Percentiles rank a stretch among this genome's conserved stretches.
These are phyloP conservation scores for Hortiboletus flavorubellus DNA, from an alignment of 768 basidiomycete genomes.

Conservation along the genomic window DNA sequence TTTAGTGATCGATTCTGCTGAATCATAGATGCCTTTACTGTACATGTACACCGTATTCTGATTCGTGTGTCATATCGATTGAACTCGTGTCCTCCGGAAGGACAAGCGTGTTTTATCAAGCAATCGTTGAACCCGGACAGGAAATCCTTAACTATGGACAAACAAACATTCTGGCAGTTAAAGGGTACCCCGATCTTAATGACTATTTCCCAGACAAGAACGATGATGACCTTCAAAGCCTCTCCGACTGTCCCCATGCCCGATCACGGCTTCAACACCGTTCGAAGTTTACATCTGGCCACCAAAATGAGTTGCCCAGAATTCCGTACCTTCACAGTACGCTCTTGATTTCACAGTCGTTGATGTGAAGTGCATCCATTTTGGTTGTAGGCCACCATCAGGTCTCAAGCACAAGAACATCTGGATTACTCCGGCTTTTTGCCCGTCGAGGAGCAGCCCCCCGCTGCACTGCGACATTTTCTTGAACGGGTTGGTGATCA, in stretches of 20 bases:
- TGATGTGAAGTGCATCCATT: not conserved
- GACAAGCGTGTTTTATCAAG: conserved; percentile 1
- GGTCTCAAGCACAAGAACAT: not conserved
- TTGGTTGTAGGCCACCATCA: conserved; percentile 1
- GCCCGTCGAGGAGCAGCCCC: conserved; percentile 12
- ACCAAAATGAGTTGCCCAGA: not conserved
- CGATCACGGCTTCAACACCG: not conserved
- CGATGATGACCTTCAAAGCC: not conserved
- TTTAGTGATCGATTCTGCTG: conserved; percentile 47
- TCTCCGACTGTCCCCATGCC: not conserved
- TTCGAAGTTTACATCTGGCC: not conserved
- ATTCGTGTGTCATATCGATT: conserved; percentile 16
- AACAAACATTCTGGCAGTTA: conserved; percentile 2
- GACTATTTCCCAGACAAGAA: not conserved
- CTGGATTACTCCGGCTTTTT: not conserved
- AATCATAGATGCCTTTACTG: conserved; percentile 9
- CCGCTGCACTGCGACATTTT: conserved; percentile 5
- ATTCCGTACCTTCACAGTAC: conserved; percentile 4
- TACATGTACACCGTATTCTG: conserved; percentile 10
- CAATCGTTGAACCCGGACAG: not conserved
- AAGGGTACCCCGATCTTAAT: not conserved
- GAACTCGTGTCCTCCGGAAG: conserved; percentile 2
- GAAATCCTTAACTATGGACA: conserved; percentile 1
- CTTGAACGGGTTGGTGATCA: conserved; percentile 12
- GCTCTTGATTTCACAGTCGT: not conserved